phyloP scores from a whole-genome alignment of 257 asterid species.

The Gentiana straminea region DNA sequence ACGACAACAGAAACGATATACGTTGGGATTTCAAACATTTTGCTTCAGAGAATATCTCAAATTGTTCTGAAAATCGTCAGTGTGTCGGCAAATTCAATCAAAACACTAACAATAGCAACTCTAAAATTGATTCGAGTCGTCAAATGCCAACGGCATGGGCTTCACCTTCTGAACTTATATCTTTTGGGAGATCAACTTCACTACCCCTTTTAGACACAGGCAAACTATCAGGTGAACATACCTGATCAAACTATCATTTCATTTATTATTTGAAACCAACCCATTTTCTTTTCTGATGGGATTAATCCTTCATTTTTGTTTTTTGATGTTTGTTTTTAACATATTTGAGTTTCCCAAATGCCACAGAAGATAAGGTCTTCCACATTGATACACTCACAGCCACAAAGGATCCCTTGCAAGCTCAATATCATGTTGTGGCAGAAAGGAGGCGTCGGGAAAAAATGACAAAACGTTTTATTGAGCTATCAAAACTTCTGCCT shows the following conservation, averaged over 20 bases:
- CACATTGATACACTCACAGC: neutral
- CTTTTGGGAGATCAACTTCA: conserved; percentile 6
- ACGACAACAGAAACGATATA: neutral
- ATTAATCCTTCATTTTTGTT: neutral
- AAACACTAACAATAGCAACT: neutral
- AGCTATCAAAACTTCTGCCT: conserved; percentile 48
- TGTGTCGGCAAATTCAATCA: too few species aligned
- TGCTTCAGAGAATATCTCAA: neutral
- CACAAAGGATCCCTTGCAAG: conserved; percentile 32
- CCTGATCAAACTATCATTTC: neutral
- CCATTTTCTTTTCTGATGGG: too few species aligned
- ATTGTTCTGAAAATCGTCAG: neutral
- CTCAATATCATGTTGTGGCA: conserved; percentile 43
- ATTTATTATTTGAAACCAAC: too few species aligned
- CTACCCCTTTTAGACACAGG: neutral
- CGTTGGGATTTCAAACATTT: conserved; percentile 2
- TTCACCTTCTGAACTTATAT: conserved; percentile 12
- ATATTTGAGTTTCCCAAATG: neutral
- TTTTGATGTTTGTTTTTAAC: neutral
- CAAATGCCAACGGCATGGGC: neutral
- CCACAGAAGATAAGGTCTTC: neutral
- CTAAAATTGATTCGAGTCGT: neutral
- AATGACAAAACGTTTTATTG: conserved; percentile 42
- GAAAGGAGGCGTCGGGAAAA: conserved; percentile 57
- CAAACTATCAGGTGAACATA: neutral